Evolutionary conservation across 208 protist species (phyloP).

Genomic region (Blastocrithidia nonstop): DNA sequence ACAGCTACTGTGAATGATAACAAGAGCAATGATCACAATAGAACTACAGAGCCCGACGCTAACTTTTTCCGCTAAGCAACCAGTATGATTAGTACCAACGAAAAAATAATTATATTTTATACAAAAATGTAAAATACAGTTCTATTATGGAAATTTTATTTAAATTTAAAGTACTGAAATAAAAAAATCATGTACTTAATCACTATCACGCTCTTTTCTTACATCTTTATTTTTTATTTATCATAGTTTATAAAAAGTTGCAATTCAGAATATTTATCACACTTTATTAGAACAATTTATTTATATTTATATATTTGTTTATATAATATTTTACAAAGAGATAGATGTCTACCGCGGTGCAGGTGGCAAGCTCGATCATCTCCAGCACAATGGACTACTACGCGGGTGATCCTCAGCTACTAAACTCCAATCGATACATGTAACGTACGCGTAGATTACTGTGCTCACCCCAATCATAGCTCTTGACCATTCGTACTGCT

Average conservation of each 20-base stretch:
- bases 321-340: no score
- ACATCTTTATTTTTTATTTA: neutral
- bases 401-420: conserved; percentile 42
- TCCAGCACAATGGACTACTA: conserved; percentile 66
- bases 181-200: neutral
- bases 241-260: no score
- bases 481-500: conserved; percentile 47
- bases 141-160: no score
- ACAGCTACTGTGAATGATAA: neutral
- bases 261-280: no score
- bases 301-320: neutral
- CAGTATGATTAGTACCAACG: no score
- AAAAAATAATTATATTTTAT: no score
- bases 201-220: conserved; percentile 2
- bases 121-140: no score
- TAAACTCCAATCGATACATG: conserved; percentile 25
- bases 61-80: no score
- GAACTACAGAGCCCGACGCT: no score
- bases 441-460: conserved; percentile 27
- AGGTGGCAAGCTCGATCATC: conserved; percentile 36
- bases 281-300: neutral
- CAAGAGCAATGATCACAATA: neutral
- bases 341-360: conserved; percentile 41
- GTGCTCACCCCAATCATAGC: conserved; percentile 29
- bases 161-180: neutral